Percentiles rank a stretch among this genome's conserved stretches.
These are phyloP conservation scores for Raffaelea deltoideospora DNA, from an alignment of 2,329 filamentous ascomycete species.

Conservation along the genomic window DNA sequence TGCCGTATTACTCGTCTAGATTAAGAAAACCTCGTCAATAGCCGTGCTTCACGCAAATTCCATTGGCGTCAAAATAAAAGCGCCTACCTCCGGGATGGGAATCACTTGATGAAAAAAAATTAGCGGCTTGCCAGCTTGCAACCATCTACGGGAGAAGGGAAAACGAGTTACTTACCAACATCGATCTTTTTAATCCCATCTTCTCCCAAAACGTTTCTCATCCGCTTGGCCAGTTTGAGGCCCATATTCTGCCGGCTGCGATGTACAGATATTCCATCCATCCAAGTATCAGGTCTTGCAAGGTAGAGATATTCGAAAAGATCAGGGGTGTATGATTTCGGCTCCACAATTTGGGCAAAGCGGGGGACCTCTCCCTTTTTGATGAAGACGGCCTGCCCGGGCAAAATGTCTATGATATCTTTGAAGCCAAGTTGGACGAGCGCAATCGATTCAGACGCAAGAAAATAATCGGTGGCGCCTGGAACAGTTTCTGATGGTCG, in stretches of 20 bases:
- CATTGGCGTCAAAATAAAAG: too few relatives aligned
- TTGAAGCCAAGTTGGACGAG: conserved; percentile 67
- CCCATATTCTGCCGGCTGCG: conserved; percentile 80
- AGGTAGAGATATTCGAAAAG: conserved; percentile 86
- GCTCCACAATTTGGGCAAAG: conserved; percentile 58
- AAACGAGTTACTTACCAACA: conserved; percentile 18
- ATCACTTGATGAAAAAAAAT: conserved; percentile 12
- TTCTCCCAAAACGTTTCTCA: conserved; percentile 51
- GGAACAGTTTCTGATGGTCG: conserved; percentile 48
- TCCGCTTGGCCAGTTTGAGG: conserved; percentile 58
- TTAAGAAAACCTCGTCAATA: conserved; percentile 9
- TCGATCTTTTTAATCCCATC: conserved; percentile 65
- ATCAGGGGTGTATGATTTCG: conserved; percentile 62
- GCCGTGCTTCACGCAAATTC: too few relatives aligned
- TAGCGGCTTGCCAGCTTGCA: too few relatives aligned
- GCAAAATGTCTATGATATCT: conserved; percentile 61
- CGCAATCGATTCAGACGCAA: conserved; percentile 80
- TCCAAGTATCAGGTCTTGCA: conserved; percentile 63
- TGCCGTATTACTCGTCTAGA: conserved; percentile 68
- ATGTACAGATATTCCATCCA: conserved; percentile 81
- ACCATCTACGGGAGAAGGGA: not conserved
- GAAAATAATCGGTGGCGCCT: conserved; percentile 65
- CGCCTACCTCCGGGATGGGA: conserved; percentile 8
- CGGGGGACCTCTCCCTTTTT: conserved; percentile 59
- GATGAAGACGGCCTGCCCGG: conserved; percentile 50